Conservation (phyloP, 2,329 filamentous ascomycete genomes). For the Claviceps purpurea region DNA sequence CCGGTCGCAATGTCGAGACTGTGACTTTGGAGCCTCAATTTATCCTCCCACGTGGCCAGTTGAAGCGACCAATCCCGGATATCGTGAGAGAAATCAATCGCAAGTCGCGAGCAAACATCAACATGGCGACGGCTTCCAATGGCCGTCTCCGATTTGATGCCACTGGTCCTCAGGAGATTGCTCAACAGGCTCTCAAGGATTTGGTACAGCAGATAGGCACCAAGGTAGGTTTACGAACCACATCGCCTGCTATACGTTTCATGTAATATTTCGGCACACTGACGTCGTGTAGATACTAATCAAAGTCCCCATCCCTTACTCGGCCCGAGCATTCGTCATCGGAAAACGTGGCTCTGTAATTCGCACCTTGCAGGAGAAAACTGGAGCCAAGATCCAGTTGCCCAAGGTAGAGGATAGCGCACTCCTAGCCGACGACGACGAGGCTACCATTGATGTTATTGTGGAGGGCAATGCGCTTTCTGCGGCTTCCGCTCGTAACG, state of each 20-base stretch:
- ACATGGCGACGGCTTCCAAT: slow-evolving; percentile 58
- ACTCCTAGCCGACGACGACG: slow-evolving; percentile 56
- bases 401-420: slow-evolving; percentile 60
- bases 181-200: slow-evolving; percentile 79
- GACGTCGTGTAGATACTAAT: slow-evolving; percentile 32
- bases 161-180: slow-evolving; percentile 68
- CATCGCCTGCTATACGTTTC: not conserved
- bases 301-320: slow-evolving; percentile 69
- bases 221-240: slow-evolving; percentile 47
- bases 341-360: slow-evolving; percentile 84
- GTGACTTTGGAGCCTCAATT: slow-evolving; percentile 63
- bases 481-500: slow-evolving; percentile 67
- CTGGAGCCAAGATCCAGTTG: slow-evolving; percentile 80
- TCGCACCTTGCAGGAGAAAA: slow-evolving; percentile 77
- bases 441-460: slow-evolving; percentile 69
- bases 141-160: slow-evolving; percentile 73
- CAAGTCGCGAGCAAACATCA: slow-evolving; percentile 75
- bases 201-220: slow-evolving; percentile 77
- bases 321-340: slow-evolving; percentile 79
- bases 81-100: slow-evolving; percentile 86
- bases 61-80: slow-evolving; percentile 76
- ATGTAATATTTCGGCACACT: not conserved
- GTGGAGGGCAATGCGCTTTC: slow-evolving; percentile 88
- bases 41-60: slow-evolving; percentile 59
- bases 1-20: slow-evolving; percentile 68